phyloP scores from a whole-genome alignment of 2,329 filamentous ascomycete genomes.

The Leptographium wingfieldii region DNA sequence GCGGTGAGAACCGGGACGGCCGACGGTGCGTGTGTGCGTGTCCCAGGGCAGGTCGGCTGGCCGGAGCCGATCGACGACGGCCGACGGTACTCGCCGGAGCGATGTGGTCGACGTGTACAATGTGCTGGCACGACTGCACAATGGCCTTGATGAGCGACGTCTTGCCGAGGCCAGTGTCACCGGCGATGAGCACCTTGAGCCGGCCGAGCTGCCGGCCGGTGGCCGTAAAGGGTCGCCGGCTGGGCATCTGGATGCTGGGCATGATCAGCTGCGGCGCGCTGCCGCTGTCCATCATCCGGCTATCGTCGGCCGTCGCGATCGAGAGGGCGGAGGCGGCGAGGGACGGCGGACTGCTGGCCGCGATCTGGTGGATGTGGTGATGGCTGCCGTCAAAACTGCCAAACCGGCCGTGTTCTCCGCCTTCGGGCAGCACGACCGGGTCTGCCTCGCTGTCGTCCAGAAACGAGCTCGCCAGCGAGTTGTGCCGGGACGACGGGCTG shows the following conservation, averaged over 20 bases:
- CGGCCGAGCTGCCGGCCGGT: constrained; percentile 71
- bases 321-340: neutral
- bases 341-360: neutral
- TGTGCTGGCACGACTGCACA: constrained; percentile 75
- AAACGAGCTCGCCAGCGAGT: constrained; percentile 35
- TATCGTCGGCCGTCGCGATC: neutral
- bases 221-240: constrained; percentile 79
- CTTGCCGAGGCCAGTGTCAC: constrained; percentile 70
- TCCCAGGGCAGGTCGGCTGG: neutral
- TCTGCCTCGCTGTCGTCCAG: constrained; percentile 38
- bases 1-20: constrained; percentile 2
- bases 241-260: constrained; percentile 89
- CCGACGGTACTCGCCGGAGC: constrained; percentile 8
- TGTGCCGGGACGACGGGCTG: constrained; percentile 34
- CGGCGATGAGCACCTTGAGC: constrained; percentile 79
- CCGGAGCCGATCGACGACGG: constrained; percentile 8
- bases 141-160: constrained; percentile 82
- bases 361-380: neutral
- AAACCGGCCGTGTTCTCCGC: neutral
- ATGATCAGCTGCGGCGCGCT: constrained; percentile 77
- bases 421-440: neutral
- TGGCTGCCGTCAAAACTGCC: neutral
- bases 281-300: constrained; percentile 31
- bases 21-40: constrained; percentile 10
- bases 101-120: constrained; percentile 76